A percentile compares a stretch with the other conserved stretches of the same genome.
Conservation (phyloP, 345 rosid genomes). For the Citrus hindsii region DNA sequence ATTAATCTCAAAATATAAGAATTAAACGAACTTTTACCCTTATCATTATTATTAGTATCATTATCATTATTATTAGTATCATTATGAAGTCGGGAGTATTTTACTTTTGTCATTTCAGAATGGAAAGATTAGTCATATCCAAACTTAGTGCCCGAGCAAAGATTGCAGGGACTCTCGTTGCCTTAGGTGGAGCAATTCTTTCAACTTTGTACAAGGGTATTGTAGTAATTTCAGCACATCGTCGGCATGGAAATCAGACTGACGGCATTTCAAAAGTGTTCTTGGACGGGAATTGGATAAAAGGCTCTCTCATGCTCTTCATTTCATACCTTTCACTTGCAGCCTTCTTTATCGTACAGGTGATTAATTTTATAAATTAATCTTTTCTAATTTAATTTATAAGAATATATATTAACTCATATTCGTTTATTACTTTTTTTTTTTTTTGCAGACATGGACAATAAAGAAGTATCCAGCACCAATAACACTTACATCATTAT, state of each 20-base stretch:
- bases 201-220: not conserved
- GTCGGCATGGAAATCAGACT: not conserved
- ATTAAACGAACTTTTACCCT: fast-evolving
- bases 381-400: no score
- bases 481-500: conserved; percentile 6
- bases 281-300: not conserved
- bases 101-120: not conserved
- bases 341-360: not conserved
- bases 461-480: conserved; percentile 10
- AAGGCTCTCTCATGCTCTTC: conserved; percentile 4
- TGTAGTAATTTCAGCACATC: not conserved
- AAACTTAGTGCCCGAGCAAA: not conserved
- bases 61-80: no score
- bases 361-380: not conserved
- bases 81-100: no score
- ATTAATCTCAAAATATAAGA: no score
- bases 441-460: not conserved
- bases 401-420: not conserved
- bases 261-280: not conserved
- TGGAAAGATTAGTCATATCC: not conserved
- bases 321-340: not conserved
- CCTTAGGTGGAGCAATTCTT: not conserved
- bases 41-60: no score
- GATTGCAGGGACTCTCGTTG: not conserved
- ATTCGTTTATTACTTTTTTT: not conserved